Percentiles rank a stretch among this genome's conserved stretches.
Conservation (phyloP, 805 yeast genomes). For the Metschnikowia lochheadii region DNA sequence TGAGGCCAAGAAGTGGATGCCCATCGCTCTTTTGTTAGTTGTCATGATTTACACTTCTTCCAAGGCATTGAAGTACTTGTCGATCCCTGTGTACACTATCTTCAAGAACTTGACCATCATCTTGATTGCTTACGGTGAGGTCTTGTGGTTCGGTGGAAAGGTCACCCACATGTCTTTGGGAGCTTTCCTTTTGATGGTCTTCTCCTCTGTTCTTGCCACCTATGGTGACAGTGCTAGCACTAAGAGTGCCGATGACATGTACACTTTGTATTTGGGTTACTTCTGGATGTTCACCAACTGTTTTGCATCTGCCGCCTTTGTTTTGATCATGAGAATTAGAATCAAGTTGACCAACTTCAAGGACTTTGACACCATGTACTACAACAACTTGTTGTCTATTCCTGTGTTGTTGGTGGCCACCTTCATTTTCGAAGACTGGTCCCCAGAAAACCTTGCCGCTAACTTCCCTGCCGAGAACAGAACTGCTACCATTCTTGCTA, state of each 20-base stretch:
- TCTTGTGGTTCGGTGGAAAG: constrained; percentile 90
- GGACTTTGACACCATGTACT: constrained; percentile 95
- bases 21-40: constrained; percentile 85
- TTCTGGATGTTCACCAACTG: constrained; percentile 97
- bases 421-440: constrained; percentile 88
- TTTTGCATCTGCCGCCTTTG: constrained; percentile 89
- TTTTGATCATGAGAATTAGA: constrained; percentile 94
- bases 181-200: constrained; percentile 86
- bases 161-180: constrained; percentile 88
- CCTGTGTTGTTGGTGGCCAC: constrained; percentile 82
- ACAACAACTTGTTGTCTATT: constrained; percentile 90
- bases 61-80: constrained; percentile 85
- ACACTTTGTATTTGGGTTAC: constrained; percentile 68
- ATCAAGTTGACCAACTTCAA: constrained; percentile 94
- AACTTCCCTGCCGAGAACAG: constrained; percentile 79
- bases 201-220: constrained; percentile 94
- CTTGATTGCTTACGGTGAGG: constrained; percentile 97
- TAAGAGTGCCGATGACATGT: constrained; percentile 36
- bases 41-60: constrained; percentile 95
- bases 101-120: constrained; percentile 97
- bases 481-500: constrained; percentile 65
- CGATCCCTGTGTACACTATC: constrained; percentile 95
- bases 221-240: constrained; percentile 66
- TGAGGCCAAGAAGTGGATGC: constrained; percentile 95
- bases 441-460: constrained; percentile 62